Base-by-base conservation (phyloP, 2,329 filamentous ascomycete species). In the Ophiostoma triangulosporum region DNA sequence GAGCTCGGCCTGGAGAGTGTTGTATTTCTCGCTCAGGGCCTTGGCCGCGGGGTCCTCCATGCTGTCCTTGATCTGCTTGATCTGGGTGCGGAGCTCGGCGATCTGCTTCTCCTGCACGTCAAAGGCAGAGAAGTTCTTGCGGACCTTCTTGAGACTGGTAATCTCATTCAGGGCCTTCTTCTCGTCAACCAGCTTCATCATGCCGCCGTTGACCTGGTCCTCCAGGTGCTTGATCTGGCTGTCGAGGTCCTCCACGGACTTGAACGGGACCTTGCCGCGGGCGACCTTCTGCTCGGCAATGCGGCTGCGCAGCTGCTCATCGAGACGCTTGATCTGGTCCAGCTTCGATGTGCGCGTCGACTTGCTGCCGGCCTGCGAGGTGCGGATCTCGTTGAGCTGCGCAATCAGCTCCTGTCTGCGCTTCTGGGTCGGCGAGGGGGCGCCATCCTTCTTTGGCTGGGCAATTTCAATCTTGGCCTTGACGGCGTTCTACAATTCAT, bases 141-240 rank as follows among this genome's bases (percentile, higher is more conserved):
- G 87, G 64, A 86, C 79, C 75, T 94, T 95, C 69, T 86, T 84
- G 60, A 97, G 73, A 66, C 73, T 84, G 49, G 85, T 86, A 62
- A 95, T 84, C 63, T 96, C 88, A 50, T 78, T 73, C 20, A 97
- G 76, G 8, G 88, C 83, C 78, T 96, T 97, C 77, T 88, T 94
- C 80, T 97, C 93, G 63, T 98, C 93, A 11, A 97, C 93, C 51
- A 98, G 75, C 73, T 90, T 95, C 85, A 98, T 90, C 67, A 79
- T 85, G 59, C 91, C 91, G 33, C 82, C 79, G 68, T 95, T 87
- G 62, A 97, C 89, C 67, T 91, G 80, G 69, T 84, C 84, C 60
- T 95, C 87, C 52, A 96, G 81, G 51, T 76, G 75, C 56, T 80
- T 77, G 62, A 97, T 93, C 69, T 93, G 81, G 58, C 77, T 76